These are phyloP conservation scores for Dendrostoma leiphaemia DNA, from an alignment of 2,329 filamentous ascomycete genomes.

Conservation along the genomic window DNA sequence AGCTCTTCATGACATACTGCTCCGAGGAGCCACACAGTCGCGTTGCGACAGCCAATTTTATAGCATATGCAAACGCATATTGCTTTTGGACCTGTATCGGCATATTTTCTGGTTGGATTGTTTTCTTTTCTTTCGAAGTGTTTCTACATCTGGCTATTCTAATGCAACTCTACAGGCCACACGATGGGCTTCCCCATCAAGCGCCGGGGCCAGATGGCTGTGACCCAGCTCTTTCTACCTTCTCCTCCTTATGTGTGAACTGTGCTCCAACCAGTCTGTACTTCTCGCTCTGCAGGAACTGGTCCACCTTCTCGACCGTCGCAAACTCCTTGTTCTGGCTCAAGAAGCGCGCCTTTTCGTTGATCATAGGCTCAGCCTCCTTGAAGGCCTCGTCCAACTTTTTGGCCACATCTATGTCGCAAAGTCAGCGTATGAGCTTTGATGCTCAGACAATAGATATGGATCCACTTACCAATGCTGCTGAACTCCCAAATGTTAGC, in stretches of 20 bases:
- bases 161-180: conserved; percentile 12
- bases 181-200: neutral
- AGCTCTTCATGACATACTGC: neutral
- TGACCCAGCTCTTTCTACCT: conserved; percentile 11
- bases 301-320: conserved; percentile 54
- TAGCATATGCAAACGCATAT: too few species aligned
- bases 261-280: conserved; percentile 36
- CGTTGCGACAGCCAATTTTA: too few species aligned
- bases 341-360: conserved; percentile 13
- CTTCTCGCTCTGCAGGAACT: conserved; percentile 53
- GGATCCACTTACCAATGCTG: conserved; percentile 55
- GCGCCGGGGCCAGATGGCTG: neutral
- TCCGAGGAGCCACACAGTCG: too few species aligned
- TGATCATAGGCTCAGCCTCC: conserved; percentile 30
- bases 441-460: neutral
- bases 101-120: too few species aligned
- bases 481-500: conserved; percentile 93
- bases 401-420: conserved; percentile 45
- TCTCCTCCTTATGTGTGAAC: conserved; percentile 17
- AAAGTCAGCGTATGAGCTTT: conserved; percentile 18
- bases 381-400: conserved; percentile 49
- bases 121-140: neutral
- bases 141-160: neutral
- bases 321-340: conserved; percentile 38
- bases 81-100: too few species aligned